Percentiles rank a stretch among this genome's conserved stretches.
Evolutionary conservation across 2,329 filamentous ascomycete genomes (phyloP).

Genomic region (Aspergillus versicolor): DNA sequence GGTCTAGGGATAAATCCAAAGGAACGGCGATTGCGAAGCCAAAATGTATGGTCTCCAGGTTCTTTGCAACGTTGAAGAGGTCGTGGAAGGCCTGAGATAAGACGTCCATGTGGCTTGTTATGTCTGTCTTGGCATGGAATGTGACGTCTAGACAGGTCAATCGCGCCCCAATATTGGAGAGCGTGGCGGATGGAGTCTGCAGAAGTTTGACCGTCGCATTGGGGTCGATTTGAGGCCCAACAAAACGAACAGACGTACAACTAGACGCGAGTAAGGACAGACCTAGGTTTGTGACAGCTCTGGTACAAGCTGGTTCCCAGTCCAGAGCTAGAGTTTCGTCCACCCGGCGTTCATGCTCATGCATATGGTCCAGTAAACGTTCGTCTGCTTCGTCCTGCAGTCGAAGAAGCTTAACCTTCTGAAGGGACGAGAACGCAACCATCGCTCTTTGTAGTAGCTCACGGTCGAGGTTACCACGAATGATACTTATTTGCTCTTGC

Average conservation of each 20-base stretch:
- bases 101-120: conserved; percentile 58
- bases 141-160: conserved; percentile 64
- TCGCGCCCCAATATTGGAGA: conserved; percentile 55
- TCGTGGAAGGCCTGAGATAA: conserved; percentile 58
- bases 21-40: conserved; percentile 61
- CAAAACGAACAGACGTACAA: conserved; percentile 60
- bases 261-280: conserved; percentile 56
- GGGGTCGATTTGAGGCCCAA: conserved; percentile 62
- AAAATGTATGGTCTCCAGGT: conserved; percentile 63
- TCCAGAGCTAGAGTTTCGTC: conserved; percentile 52
- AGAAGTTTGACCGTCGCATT: conserved; percentile 56
- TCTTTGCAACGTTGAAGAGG: conserved; percentile 59
- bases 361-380: conserved; percentile 53
- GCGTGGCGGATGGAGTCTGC: conserved; percentile 46
- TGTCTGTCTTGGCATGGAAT: conserved; percentile 58
- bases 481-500: conserved; percentile 45
- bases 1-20: conserved; percentile 57
- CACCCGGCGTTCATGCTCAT: conserved; percentile 46
- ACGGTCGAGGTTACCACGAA: conserved; percentile 53
- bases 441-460: conserved; percentile 55
- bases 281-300: conserved; percentile 60
- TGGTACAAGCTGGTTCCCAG: conserved; percentile 64
- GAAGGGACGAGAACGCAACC: conserved; percentile 58
- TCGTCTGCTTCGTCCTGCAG: conserved; percentile 61
- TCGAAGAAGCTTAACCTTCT: conserved; percentile 64